A percentile compares a stretch with the other conserved stretches of the same genome.
These are phyloP conservation scores for Skeletonema grethae DNA, from an alignment of 108 stramenopile genomes.

Conservation along the genomic window DNA sequence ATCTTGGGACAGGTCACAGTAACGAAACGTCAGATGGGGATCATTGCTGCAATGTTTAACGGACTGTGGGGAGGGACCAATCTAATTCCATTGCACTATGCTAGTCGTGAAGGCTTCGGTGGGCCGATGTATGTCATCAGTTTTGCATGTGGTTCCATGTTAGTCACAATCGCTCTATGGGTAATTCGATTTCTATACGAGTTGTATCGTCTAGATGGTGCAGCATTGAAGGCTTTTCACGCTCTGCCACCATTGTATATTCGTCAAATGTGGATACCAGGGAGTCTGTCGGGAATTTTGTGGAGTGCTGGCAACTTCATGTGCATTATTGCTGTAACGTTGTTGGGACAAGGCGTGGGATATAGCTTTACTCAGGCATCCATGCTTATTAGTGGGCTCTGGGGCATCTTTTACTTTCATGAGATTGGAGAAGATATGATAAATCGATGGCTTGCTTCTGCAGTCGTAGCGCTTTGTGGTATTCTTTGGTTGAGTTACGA, in stretches of 20 bases:
- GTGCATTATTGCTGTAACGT: slow-evolving; percentile 37
- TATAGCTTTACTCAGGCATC: slow-evolving; percentile 43
- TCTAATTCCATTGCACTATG: slow-evolving; percentile 71
- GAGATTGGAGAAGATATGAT: slow-evolving; percentile 39
- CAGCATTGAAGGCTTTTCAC: slow-evolving; percentile 36
- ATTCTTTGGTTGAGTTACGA: slow-evolving; percentile 37
- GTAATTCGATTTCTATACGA: slow-evolving; percentile 38
- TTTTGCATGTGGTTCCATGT: slow-evolving; percentile 52
- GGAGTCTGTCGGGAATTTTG: slow-evolving; percentile 30
- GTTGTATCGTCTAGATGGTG: slow-evolving; percentile 4
- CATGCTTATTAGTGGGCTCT: slow-evolving; percentile 47
- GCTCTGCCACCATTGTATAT: slow-evolving; percentile 59
- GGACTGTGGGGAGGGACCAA: slow-evolving; percentile 60
- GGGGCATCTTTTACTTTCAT: slow-evolving; percentile 44
- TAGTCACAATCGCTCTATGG: slow-evolving; percentile 57
- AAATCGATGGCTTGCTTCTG: slow-evolving; percentile 29
- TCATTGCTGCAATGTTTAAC: slow-evolving; percentile 68
- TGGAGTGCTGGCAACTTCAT: slow-evolving; percentile 38
- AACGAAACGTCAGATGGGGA: slow-evolving; percentile 55
- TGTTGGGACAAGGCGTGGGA: slow-evolving; percentile 45
- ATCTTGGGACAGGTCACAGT: slow-evolving; percentile 46
- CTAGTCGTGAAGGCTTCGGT: slow-evolving; percentile 35
- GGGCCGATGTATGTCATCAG: slow-evolving; percentile 56
- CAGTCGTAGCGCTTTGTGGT: slow-evolving; percentile 24
- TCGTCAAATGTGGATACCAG: slow-evolving; percentile 62